A percentile compares a stretch with the other conserved stretches of the same genome.
Evolutionary conservation across 192 early-diverging fungal species (phyloP).

Genomic region (Coemansia sp.): DNA sequence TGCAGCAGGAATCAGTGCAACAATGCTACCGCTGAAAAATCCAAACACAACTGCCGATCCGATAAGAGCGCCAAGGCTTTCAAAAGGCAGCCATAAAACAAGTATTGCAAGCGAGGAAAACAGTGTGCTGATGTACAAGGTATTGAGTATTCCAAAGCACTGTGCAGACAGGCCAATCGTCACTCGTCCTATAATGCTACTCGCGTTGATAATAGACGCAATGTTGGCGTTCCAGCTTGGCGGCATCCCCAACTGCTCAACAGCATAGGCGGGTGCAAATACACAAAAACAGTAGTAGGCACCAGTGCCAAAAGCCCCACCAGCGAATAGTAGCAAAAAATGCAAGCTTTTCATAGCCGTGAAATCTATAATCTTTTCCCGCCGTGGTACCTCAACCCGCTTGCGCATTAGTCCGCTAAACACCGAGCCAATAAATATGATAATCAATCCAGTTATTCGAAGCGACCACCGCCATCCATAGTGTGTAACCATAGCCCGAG

Average conservation of each 20-base stretch:
- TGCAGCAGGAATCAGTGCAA: slow-evolving; percentile 35
- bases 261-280: slow-evolving; percentile 10
- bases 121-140: slow-evolving; percentile 19
- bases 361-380: slow-evolving; percentile 30
- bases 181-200: slow-evolving; percentile 32
- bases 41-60: slow-evolving; percentile 28
- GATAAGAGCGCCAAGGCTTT: slow-evolving; percentile 20
- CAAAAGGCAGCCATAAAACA: slow-evolving; percentile 39
- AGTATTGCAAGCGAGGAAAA: slow-evolving; percentile 25
- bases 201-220: slow-evolving; percentile 33
- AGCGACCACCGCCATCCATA: slow-evolving; percentile 67
- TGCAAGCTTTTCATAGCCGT: slow-evolving; percentile 8
- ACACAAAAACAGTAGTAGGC: slow-evolving; percentile 17
- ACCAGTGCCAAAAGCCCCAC: slow-evolving; percentile 10
- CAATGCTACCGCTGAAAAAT: slow-evolving; percentile 34
- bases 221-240: slow-evolving; percentile 32
- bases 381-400: slow-evolving; percentile 12
- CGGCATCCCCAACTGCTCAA: slow-evolving; percentile 16
- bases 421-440: slow-evolving; percentile 13
- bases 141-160: slow-evolving; percentile 23
- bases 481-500: slow-evolving; percentile 54
- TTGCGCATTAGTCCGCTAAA: slow-evolving; percentile 24
- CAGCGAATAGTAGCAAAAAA: slow-evolving; percentile 29
- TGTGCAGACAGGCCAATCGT: slow-evolving; percentile 25
- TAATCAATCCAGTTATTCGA: slow-evolving; percentile 62